These are phyloP conservation scores for Cardamine chenopodiifolia DNA, from an alignment of 345 rosid genomes.

Conservation along the genomic window DNA sequence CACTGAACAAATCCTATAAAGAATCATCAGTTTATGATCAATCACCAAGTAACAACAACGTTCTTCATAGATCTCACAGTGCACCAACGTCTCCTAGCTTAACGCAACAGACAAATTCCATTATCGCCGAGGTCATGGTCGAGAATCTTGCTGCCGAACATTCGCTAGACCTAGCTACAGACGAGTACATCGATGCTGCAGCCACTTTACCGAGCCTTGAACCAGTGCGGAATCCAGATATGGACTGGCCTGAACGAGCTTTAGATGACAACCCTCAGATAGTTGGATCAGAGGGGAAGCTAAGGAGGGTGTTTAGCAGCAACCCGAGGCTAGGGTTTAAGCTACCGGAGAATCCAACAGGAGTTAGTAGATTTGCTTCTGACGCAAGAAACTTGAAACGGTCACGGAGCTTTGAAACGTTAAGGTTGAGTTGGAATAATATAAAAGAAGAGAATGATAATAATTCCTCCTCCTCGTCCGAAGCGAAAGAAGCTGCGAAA, in stretches of 20 bases:
- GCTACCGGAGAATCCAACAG: conserved; percentile 48
- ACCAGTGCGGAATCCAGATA: conserved; percentile 28
- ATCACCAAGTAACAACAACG: conserved; percentile 43
- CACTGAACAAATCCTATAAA: conserved; percentile 76
- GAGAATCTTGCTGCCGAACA: conserved; percentile 46
- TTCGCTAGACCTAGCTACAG: conserved; percentile 49
- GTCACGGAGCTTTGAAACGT: conserved; percentile 70
- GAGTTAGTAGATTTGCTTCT: conserved; percentile 45
- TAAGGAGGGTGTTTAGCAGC: conserved; percentile 76
- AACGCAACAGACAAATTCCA: conserved; percentile 59
- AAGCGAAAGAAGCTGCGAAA: conserved; percentile 59
- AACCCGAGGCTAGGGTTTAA: conserved; percentile 65
- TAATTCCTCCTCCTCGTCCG: conserved; percentile 36
- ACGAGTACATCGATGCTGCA: conserved; percentile 46
- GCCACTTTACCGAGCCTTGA: conserved; percentile 32
- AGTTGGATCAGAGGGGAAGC: conserved; percentile 57
- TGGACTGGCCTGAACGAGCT: conserved; percentile 92
- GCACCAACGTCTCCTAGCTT: conserved; percentile 92
- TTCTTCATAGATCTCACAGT: conserved; percentile 48
- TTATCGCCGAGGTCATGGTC: conserved; percentile 59
- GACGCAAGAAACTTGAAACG: conserved; percentile 57
- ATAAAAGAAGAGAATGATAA: conserved; percentile 47
- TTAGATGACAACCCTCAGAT: conserved; percentile 70
- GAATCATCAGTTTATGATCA: conserved; percentile 58
- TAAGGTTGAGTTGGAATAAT: conserved; percentile 51